Evolutionary conservation across 2,329 filamentous ascomycete species (phyloP).

Genomic region (Knoxdaviesia capensis): DNA sequence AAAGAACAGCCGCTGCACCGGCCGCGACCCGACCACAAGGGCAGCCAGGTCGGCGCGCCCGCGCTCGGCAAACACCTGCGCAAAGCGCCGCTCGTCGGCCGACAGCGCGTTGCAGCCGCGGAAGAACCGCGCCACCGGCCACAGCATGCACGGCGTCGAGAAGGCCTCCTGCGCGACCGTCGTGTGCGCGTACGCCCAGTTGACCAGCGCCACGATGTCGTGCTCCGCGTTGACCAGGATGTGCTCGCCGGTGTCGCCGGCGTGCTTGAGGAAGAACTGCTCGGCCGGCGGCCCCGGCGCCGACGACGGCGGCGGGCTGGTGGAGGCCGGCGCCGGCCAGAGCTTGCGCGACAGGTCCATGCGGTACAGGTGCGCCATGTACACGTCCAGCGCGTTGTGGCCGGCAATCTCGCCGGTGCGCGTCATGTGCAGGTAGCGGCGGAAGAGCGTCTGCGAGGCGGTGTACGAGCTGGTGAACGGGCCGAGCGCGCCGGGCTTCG

Average conservation of each 20-base stretch:
- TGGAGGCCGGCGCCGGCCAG: not conserved
- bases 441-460: constrained; percentile 5
- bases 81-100: constrained; percentile 8
- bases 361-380: constrained; percentile 4
- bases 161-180: constrained; percentile 12
- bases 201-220: constrained; percentile 21
- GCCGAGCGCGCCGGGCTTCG: constrained; percentile 5
- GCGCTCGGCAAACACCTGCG: constrained; percentile 7
- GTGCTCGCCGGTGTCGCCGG: constrained; percentile 25
- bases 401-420: constrained; percentile 8
- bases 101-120: constrained; percentile 10
- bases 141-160: constrained; percentile 14
- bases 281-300: not conserved
- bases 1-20: constrained; percentile 6
- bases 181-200: constrained; percentile 19
- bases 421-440: constrained; percentile 9
- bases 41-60: constrained; percentile 8
- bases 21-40: constrained; percentile 6
- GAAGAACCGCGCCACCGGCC: constrained; percentile 14
- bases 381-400: constrained; percentile 7
- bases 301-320: too few relatives aligned
- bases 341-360: not conserved
- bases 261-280: constrained; percentile 17
- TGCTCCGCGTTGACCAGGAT: constrained; percentile 18
- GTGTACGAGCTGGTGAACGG: constrained; percentile 10